phyloP scores from a whole-genome alignment of 345 rosid species.

The Erodium maritimum region DNA sequence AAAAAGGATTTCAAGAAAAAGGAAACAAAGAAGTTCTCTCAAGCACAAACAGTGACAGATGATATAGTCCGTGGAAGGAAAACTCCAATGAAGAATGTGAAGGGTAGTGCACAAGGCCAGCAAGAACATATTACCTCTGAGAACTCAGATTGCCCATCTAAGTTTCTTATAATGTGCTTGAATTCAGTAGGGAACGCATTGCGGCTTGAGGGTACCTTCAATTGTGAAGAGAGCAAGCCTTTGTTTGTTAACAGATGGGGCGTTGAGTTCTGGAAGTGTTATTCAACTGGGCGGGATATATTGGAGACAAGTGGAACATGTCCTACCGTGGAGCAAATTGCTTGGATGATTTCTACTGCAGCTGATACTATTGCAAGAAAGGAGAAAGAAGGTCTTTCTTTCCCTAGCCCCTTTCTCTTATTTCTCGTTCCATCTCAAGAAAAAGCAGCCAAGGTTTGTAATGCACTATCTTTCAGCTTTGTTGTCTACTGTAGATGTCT shows the following conservation, averaged over 20 bases:
- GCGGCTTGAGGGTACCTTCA: background rate
- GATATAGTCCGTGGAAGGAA: too few relatives aligned
- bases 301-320: slow-evolving; percentile 5
- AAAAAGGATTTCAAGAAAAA: slow-evolving; percentile 19
- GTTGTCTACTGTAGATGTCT: background rate
- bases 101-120: too few relatives aligned
- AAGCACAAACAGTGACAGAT: too few relatives aligned
- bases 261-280: slow-evolving; percentile 65
- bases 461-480: background rate
- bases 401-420: slow-evolving; percentile 56
- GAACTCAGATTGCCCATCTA: slow-evolving; percentile 5
- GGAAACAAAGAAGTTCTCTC: too few relatives aligned
- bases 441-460: slow-evolving; percentile 62
- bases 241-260: slow-evolving; percentile 68
- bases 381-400: slow-evolving; percentile 44
- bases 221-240: slow-evolving; percentile 23
- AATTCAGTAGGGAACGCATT: slow-evolving; percentile 44
- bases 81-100: too few relatives aligned
- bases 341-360: slow-evolving; percentile 74
- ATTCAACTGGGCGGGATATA: slow-evolving; percentile 39
- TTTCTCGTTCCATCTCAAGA: slow-evolving; percentile 73
- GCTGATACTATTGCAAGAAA: slow-evolving; percentile 60
- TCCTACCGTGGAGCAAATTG: slow-evolving; percentile 39
- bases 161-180: slow-evolving; percentile 53
- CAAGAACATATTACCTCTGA: too few relatives aligned